phyloP scores from a whole-genome alignment of 2,329 filamentous ascomycete species.

The Calonectria montana region DNA sequence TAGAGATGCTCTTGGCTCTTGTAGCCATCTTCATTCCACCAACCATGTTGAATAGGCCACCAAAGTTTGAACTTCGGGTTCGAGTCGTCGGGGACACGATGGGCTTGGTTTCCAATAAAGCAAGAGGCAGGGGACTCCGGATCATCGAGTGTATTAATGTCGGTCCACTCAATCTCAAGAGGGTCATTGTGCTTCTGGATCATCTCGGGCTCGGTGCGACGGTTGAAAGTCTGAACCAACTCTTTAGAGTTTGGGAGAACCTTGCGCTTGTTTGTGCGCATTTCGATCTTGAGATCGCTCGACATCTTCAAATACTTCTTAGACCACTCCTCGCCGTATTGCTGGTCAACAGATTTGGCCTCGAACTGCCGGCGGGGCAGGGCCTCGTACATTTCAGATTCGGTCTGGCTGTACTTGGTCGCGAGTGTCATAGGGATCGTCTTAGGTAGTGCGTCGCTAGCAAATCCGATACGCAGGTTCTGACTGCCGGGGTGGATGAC shows the following conservation, averaged over 20 bases:
- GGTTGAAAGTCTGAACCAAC: slow-evolving; percentile 93
- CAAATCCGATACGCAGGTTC: slow-evolving; percentile 92
- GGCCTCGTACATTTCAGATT: slow-evolving; percentile 84
- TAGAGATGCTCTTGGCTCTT: slow-evolving; percentile 81
- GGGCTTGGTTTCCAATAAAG: slow-evolving; percentile 84
- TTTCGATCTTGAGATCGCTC: slow-evolving; percentile 86
- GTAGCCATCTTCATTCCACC: slow-evolving; percentile 93
- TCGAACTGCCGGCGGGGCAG: slow-evolving; percentile 79
- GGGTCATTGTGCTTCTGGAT: slow-evolving; percentile 97
- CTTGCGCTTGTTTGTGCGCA: slow-evolving; percentile 93
- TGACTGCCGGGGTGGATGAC: slow-evolving; percentile 96
- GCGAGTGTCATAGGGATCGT: slow-evolving; percentile 95
- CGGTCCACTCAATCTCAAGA: slow-evolving; percentile 94
- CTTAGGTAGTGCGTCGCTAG: slow-evolving; percentile 95
- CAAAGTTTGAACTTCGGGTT: slow-evolving; percentile 89
- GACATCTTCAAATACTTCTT: slow-evolving; percentile 85
- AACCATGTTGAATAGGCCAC: slow-evolving; percentile 90
- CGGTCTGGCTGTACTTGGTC: slow-evolving; percentile 79
- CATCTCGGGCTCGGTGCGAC: slow-evolving; percentile 82
- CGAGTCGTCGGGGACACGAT: slow-evolving; percentile 90
- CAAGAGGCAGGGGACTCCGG: slow-evolving; percentile 70
- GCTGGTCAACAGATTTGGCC: slow-evolving; percentile 75
- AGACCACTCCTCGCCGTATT: slow-evolving; percentile 86
- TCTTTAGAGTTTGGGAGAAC: slow-evolving; percentile 98
- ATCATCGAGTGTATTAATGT: slow-evolving; percentile 75